Base-by-base conservation (phyloP, 2,329 filamentous ascomycete genomes). In the Xylaria arbuscula region DNA sequence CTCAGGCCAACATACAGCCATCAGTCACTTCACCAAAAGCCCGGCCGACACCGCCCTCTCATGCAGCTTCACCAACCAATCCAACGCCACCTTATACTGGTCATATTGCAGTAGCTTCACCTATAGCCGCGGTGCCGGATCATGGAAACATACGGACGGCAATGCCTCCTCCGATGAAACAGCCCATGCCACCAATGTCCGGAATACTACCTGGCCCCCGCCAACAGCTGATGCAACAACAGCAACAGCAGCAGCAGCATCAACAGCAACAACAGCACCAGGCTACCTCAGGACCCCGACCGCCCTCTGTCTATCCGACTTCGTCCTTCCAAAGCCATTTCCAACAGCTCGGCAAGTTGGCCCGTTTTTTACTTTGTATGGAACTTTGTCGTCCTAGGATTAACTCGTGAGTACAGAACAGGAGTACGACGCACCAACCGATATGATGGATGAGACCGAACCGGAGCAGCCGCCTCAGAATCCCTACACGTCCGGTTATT, bases 341-440 rank as follows among this genome's bases (percentile, higher is more conserved):
- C 81, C 93, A 97, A 81, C 93, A 97, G 85, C 89, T 98, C 81
- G 95, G 95, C 92, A 93, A 92, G 94, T 86, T 87, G 78, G 81
- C 87, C 85, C 84, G 76, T 81, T 82, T 82, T 81, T 77, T 85
- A 80, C 80, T 78, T 78, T 82, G 76, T 77, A 85, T 86, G 84
- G 86, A 87, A 83, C 85, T 88, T 79, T 89, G 86, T 87, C 85
- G 85, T 89, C 85, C 86, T 89, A 89, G 86, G 83, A 86, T 91
- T 84, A 92, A 87, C 85, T 79, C 82, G 81, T 89, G 82, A 84
- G 77, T 86, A 85, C 84, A 98, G 95, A 98, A 84, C 94, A 97
- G 87, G 95, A 98, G 85, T 98, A 98, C 83, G 94, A 98, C 80
- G 92, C 93, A 64, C 92, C 93, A 82, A 89, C 88, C 80, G 93